Evolutionary conservation across 2,329 filamentous ascomycete species (phyloP), one percentile per base, ranked within the genome.

Genomic region (Cladophialophora chaetospira): DNA sequence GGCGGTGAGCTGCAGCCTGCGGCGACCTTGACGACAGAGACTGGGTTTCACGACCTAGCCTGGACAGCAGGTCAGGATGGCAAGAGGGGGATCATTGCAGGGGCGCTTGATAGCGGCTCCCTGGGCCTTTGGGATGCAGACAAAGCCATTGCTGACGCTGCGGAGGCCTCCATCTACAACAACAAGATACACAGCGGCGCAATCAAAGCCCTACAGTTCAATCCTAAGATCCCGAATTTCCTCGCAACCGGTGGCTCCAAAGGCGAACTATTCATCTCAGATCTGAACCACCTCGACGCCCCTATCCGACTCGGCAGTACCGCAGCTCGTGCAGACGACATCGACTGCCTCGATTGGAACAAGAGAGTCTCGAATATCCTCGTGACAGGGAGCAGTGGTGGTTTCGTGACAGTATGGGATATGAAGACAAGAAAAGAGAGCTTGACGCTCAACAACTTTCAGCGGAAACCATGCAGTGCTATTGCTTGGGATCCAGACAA

Each of bases 391-490:
- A 93, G 92, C 70, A 88, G 86, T 61, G 92, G 91, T 47, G 94
- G 94, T 3, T 96, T 97, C 69, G 92, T 97, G 31, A 97, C 94
- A 2, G 93, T 99, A 15, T 99, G 94, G 94, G 94, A 99, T 75
- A 82, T 97, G 63, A 97, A 96, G 79, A 91, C 90, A 10, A 97
- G 96, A 83, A 97, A 96, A 77, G 91, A 96, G 66, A 97, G 92
- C 54, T 78, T 99, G 74, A 97, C 92, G 31, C 80, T 99, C 63
- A 99, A 97, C 79, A 89, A 89, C 70, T 79, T 80, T 63, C 94
- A 90, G 70, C 86, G 94, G 62, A 99, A 97, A 76, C 82, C 92
- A 52, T 91, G 97, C 68, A 97, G 92, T 74, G 88, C 95, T 58
- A 91, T 99, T 66, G 92, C 92, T 10, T 99, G 94, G 94, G 94